Evolutionary conservation across 1,284 basidiomycete species (phyloP).

Genomic region (Fomitopsis palustris): DNA sequence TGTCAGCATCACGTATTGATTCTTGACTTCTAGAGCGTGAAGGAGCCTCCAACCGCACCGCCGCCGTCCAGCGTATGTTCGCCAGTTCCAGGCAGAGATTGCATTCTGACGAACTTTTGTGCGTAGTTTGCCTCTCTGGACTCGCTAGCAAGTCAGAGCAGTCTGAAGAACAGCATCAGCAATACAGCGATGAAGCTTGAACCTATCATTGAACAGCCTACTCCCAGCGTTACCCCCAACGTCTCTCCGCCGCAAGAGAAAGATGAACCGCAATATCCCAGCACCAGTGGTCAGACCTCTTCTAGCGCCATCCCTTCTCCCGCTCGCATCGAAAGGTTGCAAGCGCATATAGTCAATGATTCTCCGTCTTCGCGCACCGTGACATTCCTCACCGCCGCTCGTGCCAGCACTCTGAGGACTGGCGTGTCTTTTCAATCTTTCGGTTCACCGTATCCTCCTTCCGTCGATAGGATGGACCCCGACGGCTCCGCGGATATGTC

Average conservation of each 20-base stretch:
- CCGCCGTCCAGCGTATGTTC: background rate
- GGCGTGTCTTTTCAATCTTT: conserved; percentile 16
- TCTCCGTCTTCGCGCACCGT: background rate
- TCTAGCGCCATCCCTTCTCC: background rate
- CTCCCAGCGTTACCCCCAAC: background rate
- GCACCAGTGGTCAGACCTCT: background rate
- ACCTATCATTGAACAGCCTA: conserved; percentile 6
- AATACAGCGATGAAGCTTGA: background rate
- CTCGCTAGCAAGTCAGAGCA: background rate
- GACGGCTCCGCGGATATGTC: background rate
- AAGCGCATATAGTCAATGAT: conserved; percentile 5
- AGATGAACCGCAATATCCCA: background rate
- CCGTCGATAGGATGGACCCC: background rate
- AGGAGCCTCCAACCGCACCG: background rate
- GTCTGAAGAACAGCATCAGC: background rate
- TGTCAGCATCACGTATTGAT: background rate
- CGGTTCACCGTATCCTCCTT: conserved; percentile 16
- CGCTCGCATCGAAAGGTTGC: background rate
- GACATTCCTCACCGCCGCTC: background rate
- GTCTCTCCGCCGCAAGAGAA: background rate
- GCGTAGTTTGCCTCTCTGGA: background rate
- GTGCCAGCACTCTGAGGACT: background rate
- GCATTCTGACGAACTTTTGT: background rate
- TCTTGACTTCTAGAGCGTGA: background rate
- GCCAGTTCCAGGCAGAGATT: background rate